Conservation (phyloP, 139 green algal species). For the Chlorella sorokiniana region DNA sequence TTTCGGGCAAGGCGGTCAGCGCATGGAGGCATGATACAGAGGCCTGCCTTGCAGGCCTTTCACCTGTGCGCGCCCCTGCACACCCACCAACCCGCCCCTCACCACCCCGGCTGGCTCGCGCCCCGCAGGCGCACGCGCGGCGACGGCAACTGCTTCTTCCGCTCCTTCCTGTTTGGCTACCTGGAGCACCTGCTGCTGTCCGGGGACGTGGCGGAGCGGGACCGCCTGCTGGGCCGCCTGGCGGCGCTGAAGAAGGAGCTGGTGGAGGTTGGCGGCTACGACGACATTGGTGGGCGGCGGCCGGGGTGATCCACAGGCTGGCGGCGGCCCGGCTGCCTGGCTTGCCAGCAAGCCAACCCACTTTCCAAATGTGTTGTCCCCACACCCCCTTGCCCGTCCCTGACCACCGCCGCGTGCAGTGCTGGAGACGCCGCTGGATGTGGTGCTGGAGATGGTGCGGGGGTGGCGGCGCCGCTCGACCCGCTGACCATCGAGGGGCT, state of each 20-base stretch:
- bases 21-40: too few relatives aligned
- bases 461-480: constrained; percentile 41
- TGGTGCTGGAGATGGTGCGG: constrained; percentile 73
- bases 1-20: too few relatives aligned
- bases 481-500: constrained; percentile 50
- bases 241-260: constrained; percentile 53
- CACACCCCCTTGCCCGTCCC: background rate
- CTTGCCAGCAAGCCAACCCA: background rate
- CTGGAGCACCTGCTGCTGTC: constrained; percentile 71
- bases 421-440: constrained; percentile 82
- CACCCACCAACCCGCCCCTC: background rate
- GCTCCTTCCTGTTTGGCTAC: constrained; percentile 77
- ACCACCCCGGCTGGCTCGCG: background rate
- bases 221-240: constrained; percentile 4
- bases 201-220: constrained; percentile 56
- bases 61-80: background rate
- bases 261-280: constrained; percentile 56
- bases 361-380: background rate
- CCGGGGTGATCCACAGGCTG: background rate
- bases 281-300: constrained; percentile 37
- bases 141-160: constrained; percentile 86
- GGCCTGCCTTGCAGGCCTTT: too few relatives aligned
- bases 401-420: constrained; percentile 45
- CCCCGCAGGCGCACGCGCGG: constrained; percentile 44
- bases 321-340: background rate